A percentile compares a stretch with the other conserved stretches of the same genome.
phyloP scores from a whole-genome alignment of 441 rosid genomes.

The Capsella rubella region DNA sequence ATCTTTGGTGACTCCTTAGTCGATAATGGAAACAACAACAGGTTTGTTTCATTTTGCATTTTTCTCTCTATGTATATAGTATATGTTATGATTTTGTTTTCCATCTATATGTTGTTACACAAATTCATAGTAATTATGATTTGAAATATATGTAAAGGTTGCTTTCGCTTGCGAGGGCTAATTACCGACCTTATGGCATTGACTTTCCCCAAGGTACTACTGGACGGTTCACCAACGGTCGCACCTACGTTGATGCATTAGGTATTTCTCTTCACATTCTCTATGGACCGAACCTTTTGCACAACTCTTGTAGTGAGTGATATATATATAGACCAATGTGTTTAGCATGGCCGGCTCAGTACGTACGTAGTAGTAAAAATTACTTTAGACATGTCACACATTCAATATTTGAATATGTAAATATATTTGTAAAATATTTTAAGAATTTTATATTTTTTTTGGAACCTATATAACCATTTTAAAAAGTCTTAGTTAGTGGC shows the following conservation, averaged over 20 bases:
- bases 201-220: slow-evolving; percentile 69
- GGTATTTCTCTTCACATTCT: slow-evolving; percentile 43
- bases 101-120: background rate
- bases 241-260: slow-evolving; percentile 68
- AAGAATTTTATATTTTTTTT: background rate
- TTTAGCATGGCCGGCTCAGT: background rate
- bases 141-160: slow-evolving; percentile 24
- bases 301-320: background rate
- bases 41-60: slow-evolving; percentile 44
- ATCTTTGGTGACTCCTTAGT: slow-evolving; percentile 73
- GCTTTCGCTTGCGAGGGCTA: slow-evolving; percentile 65
- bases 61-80: background rate
- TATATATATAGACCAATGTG: background rate
- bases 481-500: background rate
- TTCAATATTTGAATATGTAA: background rate
- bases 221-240: slow-evolving; percentile 77
- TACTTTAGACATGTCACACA: background rate
- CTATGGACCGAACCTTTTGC: background rate
- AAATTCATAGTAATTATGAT: background rate
- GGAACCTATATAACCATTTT: background rate
- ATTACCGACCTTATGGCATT: slow-evolving; percentile 72
- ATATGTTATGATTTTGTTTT: background rate
- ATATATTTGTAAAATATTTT: background rate
- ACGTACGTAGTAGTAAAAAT: background rate
- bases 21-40: slow-evolving; percentile 73